Evolutionary conservation across 2,329 filamentous ascomycete species (phyloP), one percentile per base, ranked within the genome.

Genomic region (Thelonectria discophora): DNA sequence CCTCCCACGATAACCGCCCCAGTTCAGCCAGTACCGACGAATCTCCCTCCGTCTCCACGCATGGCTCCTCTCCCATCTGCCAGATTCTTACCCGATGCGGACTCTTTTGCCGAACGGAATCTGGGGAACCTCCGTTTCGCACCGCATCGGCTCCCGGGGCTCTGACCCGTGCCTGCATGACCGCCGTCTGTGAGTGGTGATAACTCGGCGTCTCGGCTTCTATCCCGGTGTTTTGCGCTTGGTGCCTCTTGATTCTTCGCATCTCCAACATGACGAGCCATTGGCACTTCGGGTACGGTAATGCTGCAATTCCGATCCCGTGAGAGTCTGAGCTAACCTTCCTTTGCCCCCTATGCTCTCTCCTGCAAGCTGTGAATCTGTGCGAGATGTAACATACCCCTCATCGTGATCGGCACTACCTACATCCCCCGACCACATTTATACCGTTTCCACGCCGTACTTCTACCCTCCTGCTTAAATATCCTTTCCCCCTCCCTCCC

Each of bases 151-250:
- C 13, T 11, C 21, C 42, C 48, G 48, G 58, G 17, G 32, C 20
- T 32, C 24, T 13, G 45, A 52, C 50, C 54, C 39, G 46, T 40
- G 48, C 24, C 40, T 42, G 43, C 27, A 30, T 30, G 27, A 10
- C 27, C 21, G 21, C 21, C 21, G 21, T 30, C 8, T 8, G 27
- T 10, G 4, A 7, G 27, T 30, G 69, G 69, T 64, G 69, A 71
- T 71, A 71, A 62, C 66, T 71, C 69, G 69, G 69, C 53, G 66
- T 71, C 62, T 71, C 69, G 69, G 69, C 32, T 30, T 30, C 27
- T 30, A 7, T 10, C 8, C 27, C 27, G 27, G 5, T 30, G 60
- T 55, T 50, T 55, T 50, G 24, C 32, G 39, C 52, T 20, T 18
- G 17, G 21, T n/a, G 6, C 7, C 6, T 34, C 40, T 21, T 12